Evolutionary conservation across 2,329 filamentous ascomycete genomes (phyloP).

Genomic region (Pyrenophora seminiperda): DNA sequence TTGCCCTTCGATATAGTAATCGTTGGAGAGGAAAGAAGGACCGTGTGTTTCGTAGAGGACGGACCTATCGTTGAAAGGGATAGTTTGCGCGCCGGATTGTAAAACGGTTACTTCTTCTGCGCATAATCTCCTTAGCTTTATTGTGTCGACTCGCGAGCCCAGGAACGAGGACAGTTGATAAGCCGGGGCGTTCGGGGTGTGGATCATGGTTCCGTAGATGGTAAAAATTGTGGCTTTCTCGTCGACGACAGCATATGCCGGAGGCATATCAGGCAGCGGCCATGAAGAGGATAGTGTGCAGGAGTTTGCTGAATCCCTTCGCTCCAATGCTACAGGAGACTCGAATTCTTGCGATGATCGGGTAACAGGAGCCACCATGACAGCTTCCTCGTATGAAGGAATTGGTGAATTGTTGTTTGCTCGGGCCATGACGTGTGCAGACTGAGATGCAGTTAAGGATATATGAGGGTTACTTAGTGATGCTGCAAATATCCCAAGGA

Average conservation of each 20-base stretch:
- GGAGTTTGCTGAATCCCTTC: neutral
- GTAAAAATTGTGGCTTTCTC: slow-evolving; percentile 28
- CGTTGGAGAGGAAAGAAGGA: slow-evolving; percentile 29
- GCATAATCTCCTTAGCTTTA: slow-evolving; percentile 28
- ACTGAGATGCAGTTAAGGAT: no score
- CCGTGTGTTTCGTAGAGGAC: slow-evolving; percentile 34
- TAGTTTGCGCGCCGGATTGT: slow-evolving; percentile 18
- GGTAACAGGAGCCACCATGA: slow-evolving; percentile 2
- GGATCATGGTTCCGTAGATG: slow-evolving; percentile 35
- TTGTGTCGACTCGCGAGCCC: slow-evolving; percentile 21
- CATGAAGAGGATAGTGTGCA: neutral
- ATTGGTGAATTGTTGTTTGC: slow-evolving; percentile 12
- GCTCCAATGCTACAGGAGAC: neutral
- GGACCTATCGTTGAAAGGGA: slow-evolving; percentile 25
- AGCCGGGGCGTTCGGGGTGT: slow-evolving; percentile 28
- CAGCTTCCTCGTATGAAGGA: slow-evolving; percentile 28
- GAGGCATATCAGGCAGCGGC: slow-evolving; percentile 18
- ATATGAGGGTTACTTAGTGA: neutral
- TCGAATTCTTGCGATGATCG: neutral
- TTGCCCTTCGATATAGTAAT: slow-evolving; percentile 29
- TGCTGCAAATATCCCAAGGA: neutral
- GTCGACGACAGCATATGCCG: slow-evolving; percentile 32
- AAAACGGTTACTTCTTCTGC: slow-evolving; percentile 27
- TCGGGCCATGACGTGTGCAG: slow-evolving; percentile 7
- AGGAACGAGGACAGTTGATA: slow-evolving; percentile 38